phyloP scores from a whole-genome alignment of 176 grass and related monocot species.

The Carex kokanica region DNA sequence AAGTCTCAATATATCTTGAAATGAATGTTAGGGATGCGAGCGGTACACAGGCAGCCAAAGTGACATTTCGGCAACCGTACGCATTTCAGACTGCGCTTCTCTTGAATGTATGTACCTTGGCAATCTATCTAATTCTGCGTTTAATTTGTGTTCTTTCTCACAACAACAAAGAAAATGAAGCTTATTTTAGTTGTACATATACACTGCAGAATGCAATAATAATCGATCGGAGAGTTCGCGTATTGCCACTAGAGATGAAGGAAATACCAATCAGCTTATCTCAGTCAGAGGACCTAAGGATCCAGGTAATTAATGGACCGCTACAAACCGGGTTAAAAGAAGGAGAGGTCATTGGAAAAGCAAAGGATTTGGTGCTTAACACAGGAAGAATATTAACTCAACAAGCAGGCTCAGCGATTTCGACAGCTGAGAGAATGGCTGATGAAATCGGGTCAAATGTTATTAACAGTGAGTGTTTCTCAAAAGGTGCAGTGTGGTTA shows the following conservation, averaged over 20 bases:
- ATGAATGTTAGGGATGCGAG: constrained; percentile 11
- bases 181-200: constrained; percentile 7
- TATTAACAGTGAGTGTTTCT: constrained; percentile 11
- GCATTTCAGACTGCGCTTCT: constrained; percentile 34
- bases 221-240: constrained; percentile 4
- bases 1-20: not conserved
- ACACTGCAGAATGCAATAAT: not conserved
- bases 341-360: constrained; percentile 21
- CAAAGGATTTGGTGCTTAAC: constrained; percentile 15
- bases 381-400: not conserved
- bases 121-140: not conserved
- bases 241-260: constrained; percentile 23
- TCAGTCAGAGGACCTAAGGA: not conserved
- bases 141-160: not conserved
- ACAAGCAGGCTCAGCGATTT: not conserved
- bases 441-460: constrained; percentile 6
- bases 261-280: constrained; percentile 18
- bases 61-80: constrained; percentile 38
- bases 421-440: not conserved
- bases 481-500: constrained; percentile 13
- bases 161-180: not conserved
- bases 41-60: constrained; percentile 15
- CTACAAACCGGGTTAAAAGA: not conserved
- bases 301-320: not conserved
- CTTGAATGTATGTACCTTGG: constrained; percentile 22